These are phyloP conservation scores for Auriculariales sp. DNA, from an alignment of 768 basidiomycete genomes.

Conservation along the genomic window DNA sequence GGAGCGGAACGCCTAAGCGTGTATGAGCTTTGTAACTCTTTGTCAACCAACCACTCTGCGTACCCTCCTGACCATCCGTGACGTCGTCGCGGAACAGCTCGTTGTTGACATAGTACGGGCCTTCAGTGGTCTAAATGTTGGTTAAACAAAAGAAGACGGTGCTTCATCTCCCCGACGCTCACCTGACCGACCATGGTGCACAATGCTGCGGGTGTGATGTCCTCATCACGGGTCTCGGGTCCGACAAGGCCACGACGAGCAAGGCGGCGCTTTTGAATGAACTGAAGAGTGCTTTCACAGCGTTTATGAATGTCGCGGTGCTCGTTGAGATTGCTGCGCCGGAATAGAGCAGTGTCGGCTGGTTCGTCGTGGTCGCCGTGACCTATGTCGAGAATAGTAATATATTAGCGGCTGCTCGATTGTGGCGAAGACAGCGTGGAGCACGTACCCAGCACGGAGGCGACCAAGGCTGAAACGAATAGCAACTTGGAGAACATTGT, in stretches of 20 bases:
- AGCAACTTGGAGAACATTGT: too few species aligned
- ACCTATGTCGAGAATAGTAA: too few species aligned
- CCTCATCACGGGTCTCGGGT: neutral
- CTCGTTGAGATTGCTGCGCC: neutral
- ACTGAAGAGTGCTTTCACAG: neutral
- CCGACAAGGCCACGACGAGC: neutral
- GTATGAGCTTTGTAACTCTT: too few species aligned
- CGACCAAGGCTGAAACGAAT: too few species aligned
- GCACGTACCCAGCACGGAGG: too few species aligned
- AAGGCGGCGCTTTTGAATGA: neutral
- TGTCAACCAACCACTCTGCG: neutral
- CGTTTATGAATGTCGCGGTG: neutral
- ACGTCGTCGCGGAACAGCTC: neutral
- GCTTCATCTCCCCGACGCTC: neutral
- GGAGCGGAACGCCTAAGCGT: neutral
- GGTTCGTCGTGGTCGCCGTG: too few species aligned
- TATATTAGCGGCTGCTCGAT: too few species aligned
- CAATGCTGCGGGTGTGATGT: neutral
- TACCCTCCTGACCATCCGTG: neutral
- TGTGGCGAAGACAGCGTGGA: too few species aligned
- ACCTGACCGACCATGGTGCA: neutral
- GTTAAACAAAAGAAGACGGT: neutral
- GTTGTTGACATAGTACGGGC: constrained; percentile 1
- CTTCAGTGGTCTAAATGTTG: neutral
- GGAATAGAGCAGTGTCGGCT: neutral